Evolutionary conservation across 345 rosid genomes (phyloP).

Genomic region (Syzygium aromaticum): DNA sequence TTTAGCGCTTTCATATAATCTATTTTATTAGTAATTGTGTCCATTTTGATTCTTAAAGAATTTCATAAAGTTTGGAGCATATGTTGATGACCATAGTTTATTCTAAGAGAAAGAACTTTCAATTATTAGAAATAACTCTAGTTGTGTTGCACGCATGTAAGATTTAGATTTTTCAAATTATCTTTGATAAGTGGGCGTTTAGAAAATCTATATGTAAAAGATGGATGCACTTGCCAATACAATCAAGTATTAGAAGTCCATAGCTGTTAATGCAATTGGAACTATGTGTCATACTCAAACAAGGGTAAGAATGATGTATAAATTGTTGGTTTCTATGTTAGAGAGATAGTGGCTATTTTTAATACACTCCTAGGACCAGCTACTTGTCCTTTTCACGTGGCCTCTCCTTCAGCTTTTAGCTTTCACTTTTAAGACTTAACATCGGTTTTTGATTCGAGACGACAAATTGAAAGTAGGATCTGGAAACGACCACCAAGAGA

Average conservation of each 20-base stretch:
- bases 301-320: too few species aligned
- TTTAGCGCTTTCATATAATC: not conserved
- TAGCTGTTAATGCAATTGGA: not conserved
- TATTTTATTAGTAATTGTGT: not conserved
- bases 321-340: too few species aligned
- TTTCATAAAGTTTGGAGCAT: not conserved
- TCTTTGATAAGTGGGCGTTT: not conserved
- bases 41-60: not conserved
- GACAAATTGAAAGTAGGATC: not conserved
- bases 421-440: not conserved
- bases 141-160: not conserved
- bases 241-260: not conserved
- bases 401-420: not conserved
- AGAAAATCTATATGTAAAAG: not conserved
- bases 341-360: not conserved
- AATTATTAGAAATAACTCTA: not conserved
- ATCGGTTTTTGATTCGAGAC: not conserved
- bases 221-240: not conserved
- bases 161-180: not conserved
- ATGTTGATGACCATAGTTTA: not conserved
- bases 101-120: not conserved
- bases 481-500: not conserved
- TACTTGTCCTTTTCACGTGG: not conserved
- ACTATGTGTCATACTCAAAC: not conserved
- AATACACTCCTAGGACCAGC: not conserved